Evolutionary conservation across 768 basidiomycete species (phyloP).

Genomic region (Xerocomellus chrysenteron): DNA sequence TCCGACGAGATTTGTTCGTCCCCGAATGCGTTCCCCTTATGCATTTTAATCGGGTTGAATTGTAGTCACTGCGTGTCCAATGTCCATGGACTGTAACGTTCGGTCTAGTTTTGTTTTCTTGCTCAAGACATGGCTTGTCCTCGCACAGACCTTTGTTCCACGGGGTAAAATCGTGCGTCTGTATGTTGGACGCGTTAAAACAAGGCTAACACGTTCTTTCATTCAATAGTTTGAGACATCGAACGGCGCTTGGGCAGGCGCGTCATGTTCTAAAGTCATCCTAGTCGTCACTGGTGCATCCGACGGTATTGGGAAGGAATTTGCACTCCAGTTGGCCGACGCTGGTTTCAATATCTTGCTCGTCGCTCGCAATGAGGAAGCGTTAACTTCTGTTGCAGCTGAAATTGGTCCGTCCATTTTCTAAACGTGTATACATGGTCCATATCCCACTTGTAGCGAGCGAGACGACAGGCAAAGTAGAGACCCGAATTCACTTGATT

Average conservation of each 20-base stretch:
- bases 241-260: conserved; percentile 86
- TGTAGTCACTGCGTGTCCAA: too few relatives aligned
- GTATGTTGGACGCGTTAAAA: accelerated
- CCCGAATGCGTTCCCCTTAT: too few relatives aligned
- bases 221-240: conserved; percentile 70
- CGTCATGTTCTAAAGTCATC: background rate
- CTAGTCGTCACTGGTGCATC: conserved; percentile 91
- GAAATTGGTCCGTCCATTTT: conserved; percentile 61
- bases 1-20: too few relatives aligned
- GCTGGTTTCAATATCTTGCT: conserved; percentile 88
- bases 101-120: conserved; percentile 41
- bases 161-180: conserved; percentile 59
- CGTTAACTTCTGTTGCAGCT: conserved; percentile 60
- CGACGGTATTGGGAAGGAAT: conserved; percentile 94
- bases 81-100: too few relatives aligned
- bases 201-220: background rate
- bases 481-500: conserved; percentile 64
- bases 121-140: conserved; percentile 60
- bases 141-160: conserved; percentile 71
- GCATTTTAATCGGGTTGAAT: too few relatives aligned
- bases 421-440: background rate
- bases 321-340: conserved; percentile 82
- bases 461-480: conserved; percentile 44
- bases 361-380: conserved; percentile 67
- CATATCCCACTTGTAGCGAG: conserved; percentile 28